Base-by-base conservation (phyloP, 2,329 filamentous ascomycete species). In the Magnaporthiopsis poae region DNA sequence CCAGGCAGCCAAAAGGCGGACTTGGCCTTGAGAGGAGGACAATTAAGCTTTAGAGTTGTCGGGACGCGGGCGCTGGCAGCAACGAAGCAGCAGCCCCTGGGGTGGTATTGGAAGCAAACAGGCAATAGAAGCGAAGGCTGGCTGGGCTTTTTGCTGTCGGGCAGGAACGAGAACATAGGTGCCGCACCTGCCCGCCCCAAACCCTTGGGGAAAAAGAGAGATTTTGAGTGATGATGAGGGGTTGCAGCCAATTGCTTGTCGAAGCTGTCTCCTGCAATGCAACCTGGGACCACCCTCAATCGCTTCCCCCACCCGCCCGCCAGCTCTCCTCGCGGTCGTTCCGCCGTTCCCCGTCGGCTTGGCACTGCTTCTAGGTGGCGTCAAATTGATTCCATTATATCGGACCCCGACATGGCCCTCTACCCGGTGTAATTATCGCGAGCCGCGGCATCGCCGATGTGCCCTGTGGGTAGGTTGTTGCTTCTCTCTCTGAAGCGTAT, bases 41-140 rank as follows among this genome's bases (percentile, higher is more conserved):
- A 63, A 66, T 56, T 67, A 67, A 67, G 66, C 61, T 67, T 67
- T 66, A 67, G 61, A 31, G 21, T 52, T 60, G 52, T 31, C 25
- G 46, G 46, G 60, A 61, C 60, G 12, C 31, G n/a, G 11, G 15
- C 13, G 39, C 35, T 39, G 13, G 36, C 12, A 52, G 46, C 46
- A 56, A 21, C 46, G 2, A 21, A 56, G 46, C 46, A 21, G 46
- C 21, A 21, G 46, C 15, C 7, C 5, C 46, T 13, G 36, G 35
- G 12, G 35, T 9, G 12, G 35, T 36, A 36, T 31, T 31, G 31
- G 31, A 31, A 31, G 4, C 31, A 31, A 31, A 31, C 31, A 31
- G 31, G 31, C 31, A 31, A 31, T 31, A 3, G 31, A 31, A 31
- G 31, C 31, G 31, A 31, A 31, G 31, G 31, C 31, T 31, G 31